Base-by-base conservation (phyloP, 2,329 filamentous ascomycete genomes). In the Diaporthe sp. region DNA sequence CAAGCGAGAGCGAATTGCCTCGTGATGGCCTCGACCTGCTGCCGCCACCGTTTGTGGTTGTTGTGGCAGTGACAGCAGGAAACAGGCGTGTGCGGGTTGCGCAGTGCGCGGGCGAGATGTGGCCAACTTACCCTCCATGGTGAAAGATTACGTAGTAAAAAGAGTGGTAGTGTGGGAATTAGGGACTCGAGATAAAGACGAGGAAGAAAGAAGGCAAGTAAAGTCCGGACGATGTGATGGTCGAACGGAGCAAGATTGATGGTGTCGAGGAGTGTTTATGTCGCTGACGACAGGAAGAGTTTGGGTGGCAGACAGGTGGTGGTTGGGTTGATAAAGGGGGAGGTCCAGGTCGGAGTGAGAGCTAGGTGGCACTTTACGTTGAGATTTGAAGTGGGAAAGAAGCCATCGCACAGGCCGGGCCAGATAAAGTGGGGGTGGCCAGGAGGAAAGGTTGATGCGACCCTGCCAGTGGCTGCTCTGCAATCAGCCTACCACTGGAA, bases 41-140 rank as follows among this genome's bases (percentile, higher is more conserved):
- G 77, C 72, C 5, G 61, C 60, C 19, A 33, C 28, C 60, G 75
- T 12, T 17, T 19, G 28, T 55, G 35, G 66, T 57, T 25, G 25
- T 70, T 47, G 61, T 50, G 30, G 61, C 42, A 33, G 42, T 9
- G 72, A 74, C 71, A 77, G 74, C 66, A 70, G 73, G 75, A 72
- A 72, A 71, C 50, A 60, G 72, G 52, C 73, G 52, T n/a, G 54
- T 73, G 68, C n/a, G n/a, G n/a, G 42, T 50, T 67, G 61, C 52
- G 71, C 73, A 50, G 57, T 72, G 69, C 75, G 67, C 66, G 71
- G 66, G 66, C 38, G 78, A 78, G 80, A 77, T 79, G 79, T 80
- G 76, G 72, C 77, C 77, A 77, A 84, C 86, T 80, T 87, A 88
- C 87, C 87, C 86, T 88, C 89, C 89, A 90, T 90, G 83, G 84